Evolutionary conservation across 331 rosid species (phyloP).

Genomic region (Malus hybrid): DNA sequence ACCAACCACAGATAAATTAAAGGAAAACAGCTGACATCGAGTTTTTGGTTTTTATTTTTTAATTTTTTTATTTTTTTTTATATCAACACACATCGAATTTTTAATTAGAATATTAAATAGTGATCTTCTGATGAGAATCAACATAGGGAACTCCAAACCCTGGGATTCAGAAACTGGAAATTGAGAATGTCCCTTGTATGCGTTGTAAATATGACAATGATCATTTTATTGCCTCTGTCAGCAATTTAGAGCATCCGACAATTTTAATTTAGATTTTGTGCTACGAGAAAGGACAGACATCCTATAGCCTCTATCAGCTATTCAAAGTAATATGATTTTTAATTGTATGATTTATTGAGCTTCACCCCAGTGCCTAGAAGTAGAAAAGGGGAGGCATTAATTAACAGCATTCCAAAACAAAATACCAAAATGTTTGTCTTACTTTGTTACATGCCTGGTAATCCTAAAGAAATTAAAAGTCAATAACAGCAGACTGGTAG

Average conservation of each 20-base stretch:
- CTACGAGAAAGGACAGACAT: neutral
- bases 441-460: neutral
- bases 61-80: no score
- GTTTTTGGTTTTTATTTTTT: neutral
- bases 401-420: neutral
- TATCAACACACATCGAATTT: neutral
- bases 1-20: neutral
- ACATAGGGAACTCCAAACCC: neutral
- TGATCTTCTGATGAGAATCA: neutral
- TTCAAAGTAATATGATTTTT: neutral
- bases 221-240: neutral
- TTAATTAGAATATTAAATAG: neutral
- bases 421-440: neutral
- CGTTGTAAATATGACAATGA: neutral
- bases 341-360: neutral
- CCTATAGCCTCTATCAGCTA: neutral
- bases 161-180: neutral
- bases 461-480: neutral
- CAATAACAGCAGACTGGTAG: neutral
- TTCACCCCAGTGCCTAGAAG: neutral
- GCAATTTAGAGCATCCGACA: neutral
- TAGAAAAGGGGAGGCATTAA: neutral
- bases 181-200: neutral
- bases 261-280: neutral
- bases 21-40: neutral